phyloP scores from a whole-genome alignment of 805 yeast species.

The Starmerella riodocensis region DNA sequence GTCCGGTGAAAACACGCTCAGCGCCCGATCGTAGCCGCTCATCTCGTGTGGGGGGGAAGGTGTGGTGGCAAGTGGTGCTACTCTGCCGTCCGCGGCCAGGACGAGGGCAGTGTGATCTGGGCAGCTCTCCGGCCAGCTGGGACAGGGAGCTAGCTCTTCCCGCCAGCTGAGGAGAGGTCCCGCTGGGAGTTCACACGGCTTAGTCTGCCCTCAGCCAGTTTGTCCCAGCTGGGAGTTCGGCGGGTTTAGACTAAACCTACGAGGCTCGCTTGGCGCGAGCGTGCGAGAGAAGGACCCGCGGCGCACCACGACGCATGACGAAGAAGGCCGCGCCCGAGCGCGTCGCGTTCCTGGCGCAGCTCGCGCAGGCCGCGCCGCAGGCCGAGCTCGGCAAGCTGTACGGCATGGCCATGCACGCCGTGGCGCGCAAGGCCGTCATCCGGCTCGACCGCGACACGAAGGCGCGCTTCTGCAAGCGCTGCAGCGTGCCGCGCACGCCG shows the following conservation, averaged over 20 bases:
- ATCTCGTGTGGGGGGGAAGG: constrained; percentile 29
- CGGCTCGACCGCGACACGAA: constrained; percentile 44
- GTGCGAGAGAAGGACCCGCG: no score
- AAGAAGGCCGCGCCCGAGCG: constrained; percentile 22
- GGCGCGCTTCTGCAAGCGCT: constrained; percentile 55
- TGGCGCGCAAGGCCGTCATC: constrained; percentile 55
- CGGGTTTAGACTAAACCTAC: no score
- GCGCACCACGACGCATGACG: no score
- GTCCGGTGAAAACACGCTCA: constrained; percentile 97
- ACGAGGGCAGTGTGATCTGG: no score
- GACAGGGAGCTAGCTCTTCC: no score
- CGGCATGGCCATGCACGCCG: constrained; percentile 41
- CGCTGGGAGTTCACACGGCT: no score
- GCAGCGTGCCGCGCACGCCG: constrained; percentile 41
- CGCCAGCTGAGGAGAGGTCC: no score
- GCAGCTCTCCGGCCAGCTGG: no score
- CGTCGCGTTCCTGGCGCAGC: constrained; percentile 26
- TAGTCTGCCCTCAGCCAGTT: no score
- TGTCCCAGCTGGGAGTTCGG: no score
- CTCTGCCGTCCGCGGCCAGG: no score
- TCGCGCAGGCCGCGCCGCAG: constrained; percentile 20
- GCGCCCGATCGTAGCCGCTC: constrained; percentile 99
- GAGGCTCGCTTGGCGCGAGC: no score
- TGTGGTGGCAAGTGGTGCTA: constrained; percentile 3
- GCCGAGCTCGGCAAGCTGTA: constrained; percentile 42